Evolutionary conservation across 2,329 filamentous ascomycete species (phyloP), one percentile per base, ranked within the genome.

Genomic region (Fusarium sp.): DNA sequence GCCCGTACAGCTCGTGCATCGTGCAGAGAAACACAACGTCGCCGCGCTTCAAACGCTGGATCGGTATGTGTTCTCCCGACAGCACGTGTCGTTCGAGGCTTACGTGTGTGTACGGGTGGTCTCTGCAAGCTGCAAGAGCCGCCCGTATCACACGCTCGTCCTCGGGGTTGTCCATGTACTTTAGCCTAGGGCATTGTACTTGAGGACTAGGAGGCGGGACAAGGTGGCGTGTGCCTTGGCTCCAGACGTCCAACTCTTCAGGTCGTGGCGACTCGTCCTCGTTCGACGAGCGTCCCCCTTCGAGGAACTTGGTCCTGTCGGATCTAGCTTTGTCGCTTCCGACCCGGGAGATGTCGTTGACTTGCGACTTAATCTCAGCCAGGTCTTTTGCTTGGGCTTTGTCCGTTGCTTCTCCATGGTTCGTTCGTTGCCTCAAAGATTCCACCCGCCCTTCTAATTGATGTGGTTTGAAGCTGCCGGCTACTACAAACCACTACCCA

Each of bases 1-100:
- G 33, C 13, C 59, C 59, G 45, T 62, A 62, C 16, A 48, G 29
- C 45, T 50, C 59, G 41, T 62, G 59, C n/a, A 35, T n/a, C n/a
- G 41, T 33, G 22, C 41, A 62, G 24, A 52, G 22, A 24, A 43
- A 45, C 6, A 61, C n/a, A 13, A 48, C 24, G 20, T 45, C 24
- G 14, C 35, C 35, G 29, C 56, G 56, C 56, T 27, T 39, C 33
- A 58, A 39, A 11, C 48, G 24, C 24, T 52, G 18, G 48, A 31
- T 52, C 27, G 48, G 24, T 31, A 52, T 20, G 10, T n/a, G 6
- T 27, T 52, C 48, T 29, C 48, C 48, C 3, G 48, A 13, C 48
- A 29, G 27, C 48, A 52, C 48, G 48, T 31, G 48, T 31, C 48
- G 24, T 20, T 13, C 16, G 48, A 52, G 48, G 24, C 29, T 52